phyloP scores from a whole-genome alignment of 2,329 filamentous ascomycete genomes.

The Pseudogymnoascus pannorum region DNA sequence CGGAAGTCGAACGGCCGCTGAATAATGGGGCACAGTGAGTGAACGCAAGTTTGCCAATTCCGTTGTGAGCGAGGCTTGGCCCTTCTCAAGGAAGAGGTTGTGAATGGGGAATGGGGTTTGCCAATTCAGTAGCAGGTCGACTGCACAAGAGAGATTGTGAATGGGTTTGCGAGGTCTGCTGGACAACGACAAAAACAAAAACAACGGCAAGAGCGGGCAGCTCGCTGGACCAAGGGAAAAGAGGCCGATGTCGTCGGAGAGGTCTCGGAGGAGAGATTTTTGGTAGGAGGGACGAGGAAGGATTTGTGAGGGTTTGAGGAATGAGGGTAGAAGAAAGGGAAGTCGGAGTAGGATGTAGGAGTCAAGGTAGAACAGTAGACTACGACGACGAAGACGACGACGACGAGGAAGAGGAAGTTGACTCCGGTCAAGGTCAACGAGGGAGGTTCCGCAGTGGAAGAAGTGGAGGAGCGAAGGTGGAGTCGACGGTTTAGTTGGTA shows the following conservation, averaged over 20 bases:
- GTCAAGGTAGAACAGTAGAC: not conserved
- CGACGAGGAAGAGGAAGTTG: not conserved
- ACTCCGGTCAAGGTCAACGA: not conserved
- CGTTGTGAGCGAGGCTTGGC: not conserved
- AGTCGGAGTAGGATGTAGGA: not conserved
- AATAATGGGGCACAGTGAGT: not conserved
- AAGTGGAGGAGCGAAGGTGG: slow-evolving; percentile 2
- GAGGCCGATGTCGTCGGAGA: slow-evolving; percentile 3
- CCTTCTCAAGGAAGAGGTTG: not conserved
- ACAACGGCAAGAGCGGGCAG: not conserved
- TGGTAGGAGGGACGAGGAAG: not conserved
- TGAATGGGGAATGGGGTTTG: not conserved
- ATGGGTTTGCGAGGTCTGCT: slow-evolving; percentile 5
- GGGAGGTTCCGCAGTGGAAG: not conserved
- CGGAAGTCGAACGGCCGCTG: not conserved
- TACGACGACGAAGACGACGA: not conserved
- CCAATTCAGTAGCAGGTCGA: not conserved
- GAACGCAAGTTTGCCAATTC: not conserved
- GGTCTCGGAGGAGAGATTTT: not conserved
- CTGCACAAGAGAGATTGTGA: not conserved
- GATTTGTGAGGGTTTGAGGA: not conserved
- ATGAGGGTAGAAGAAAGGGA: not conserved
- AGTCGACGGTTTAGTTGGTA: not conserved
- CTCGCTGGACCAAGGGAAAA: not conserved
- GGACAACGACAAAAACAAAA: not conserved